Evolutionary conservation across 108 stramenopile genomes (phyloP).

Genomic region (Cyclotella atomus): DNA sequence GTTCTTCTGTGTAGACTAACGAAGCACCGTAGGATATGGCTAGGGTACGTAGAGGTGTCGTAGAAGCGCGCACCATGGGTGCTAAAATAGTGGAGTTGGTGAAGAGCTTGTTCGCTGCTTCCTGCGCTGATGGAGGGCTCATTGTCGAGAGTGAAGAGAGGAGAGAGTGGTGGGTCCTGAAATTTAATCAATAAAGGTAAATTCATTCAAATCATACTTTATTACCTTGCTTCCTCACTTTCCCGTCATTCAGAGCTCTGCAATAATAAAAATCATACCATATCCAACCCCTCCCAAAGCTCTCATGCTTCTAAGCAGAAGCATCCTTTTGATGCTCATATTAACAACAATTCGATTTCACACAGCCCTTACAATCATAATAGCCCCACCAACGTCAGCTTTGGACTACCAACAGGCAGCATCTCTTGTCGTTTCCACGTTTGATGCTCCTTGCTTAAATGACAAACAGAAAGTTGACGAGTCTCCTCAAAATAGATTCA

Average conservation of each 20-base stretch:
- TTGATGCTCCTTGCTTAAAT: conserved; percentile 21
- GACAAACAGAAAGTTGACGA: no score
- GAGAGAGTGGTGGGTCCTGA: not conserved
- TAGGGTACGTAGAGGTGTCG: conserved; percentile 88
- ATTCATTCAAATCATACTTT: no score
- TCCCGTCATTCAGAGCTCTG: no score
- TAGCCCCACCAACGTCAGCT: conserved; percentile 35
- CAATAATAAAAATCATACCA: no score
- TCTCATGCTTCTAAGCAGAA: no score
- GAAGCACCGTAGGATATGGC: conserved; percentile 92
- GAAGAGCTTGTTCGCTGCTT: conserved; percentile 40
- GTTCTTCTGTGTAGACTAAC: conserved; percentile 93
- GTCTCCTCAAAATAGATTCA: no score
- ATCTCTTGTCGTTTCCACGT: conserved; percentile 39
- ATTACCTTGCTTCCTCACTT: no score
- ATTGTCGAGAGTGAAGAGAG: not conserved
- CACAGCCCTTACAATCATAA: conserved; percentile 2
- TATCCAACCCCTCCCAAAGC: no score
- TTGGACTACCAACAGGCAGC: conserved; percentile 39
- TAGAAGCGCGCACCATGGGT: conserved; percentile 95
- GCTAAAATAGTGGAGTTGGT: conserved; percentile 63
- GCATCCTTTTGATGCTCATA: not conserved
- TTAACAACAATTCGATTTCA: not conserved
- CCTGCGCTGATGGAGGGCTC: conserved; percentile 16
- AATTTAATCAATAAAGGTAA: no score